Evolutionary conservation across 208 protist genomes (phyloP).

Genomic region (Leishmania martiniquensis): DNA sequence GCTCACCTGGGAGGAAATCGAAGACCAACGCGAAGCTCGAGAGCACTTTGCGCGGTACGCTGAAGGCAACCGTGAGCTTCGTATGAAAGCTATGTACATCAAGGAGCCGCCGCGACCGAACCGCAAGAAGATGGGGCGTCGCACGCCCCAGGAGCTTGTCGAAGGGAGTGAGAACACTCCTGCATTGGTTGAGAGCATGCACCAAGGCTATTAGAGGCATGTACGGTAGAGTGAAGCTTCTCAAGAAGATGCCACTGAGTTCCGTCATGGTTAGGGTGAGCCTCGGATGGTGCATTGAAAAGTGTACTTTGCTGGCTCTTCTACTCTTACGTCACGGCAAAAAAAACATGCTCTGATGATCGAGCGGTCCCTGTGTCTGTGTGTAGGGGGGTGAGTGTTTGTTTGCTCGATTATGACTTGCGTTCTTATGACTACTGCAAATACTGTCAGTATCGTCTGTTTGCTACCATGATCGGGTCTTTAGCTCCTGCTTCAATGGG

Average conservation of each 20-base stretch:
- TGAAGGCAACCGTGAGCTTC: conserved; percentile 75
- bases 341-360: background rate
- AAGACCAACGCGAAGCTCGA: conserved; percentile 77
- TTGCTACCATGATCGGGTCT: background rate
- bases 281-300: background rate
- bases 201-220: conserved; percentile 52
- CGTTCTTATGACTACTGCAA: background rate
- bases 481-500: conserved; percentile 9
- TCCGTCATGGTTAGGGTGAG: too few relatives aligned
- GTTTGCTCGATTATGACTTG: background rate
- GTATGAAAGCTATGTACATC: conserved; percentile 89
- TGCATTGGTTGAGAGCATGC: conserved; percentile 56
- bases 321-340: background rate
- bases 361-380: background rate
- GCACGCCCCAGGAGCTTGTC: conserved; percentile 73
- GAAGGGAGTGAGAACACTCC: conserved; percentile 73
- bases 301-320: background rate
- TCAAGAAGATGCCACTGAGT: too few relatives aligned
- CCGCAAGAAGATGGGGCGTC: conserved; percentile 70
- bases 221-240: background rate
- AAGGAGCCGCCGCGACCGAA: conserved; percentile 88
- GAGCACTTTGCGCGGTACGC: conserved; percentile 71
- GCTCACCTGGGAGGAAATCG: conserved; percentile 88
- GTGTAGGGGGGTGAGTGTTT: background rate
- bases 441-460: too few relatives aligned